These are phyloP conservation scores for Mycena citricolor DNA, from an alignment of 1,284 basidiomycete genomes.

Conservation along the genomic window DNA sequence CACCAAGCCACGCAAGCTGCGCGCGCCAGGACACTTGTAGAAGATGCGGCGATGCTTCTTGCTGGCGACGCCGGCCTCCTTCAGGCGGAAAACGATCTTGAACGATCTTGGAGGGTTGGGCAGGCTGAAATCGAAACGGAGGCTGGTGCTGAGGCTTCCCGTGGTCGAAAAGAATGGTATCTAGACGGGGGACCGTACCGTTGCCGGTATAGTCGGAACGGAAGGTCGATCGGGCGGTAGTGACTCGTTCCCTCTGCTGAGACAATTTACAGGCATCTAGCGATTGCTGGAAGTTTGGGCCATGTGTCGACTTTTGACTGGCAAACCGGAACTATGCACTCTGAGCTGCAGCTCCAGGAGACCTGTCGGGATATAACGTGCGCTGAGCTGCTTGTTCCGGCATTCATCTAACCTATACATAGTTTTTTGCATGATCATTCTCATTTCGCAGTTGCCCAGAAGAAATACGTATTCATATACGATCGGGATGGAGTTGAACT, in stretches of 20 bases:
- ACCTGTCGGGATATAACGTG: constrained; percentile 90
- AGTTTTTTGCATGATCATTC: constrained; percentile 93
- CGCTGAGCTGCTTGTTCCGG: constrained; percentile 4
- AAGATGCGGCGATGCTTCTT: constrained; percentile 67
- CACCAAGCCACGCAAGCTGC: constrained; percentile 58
- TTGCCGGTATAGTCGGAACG: constrained; percentile 86
- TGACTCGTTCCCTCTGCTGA: neutral
- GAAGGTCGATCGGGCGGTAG: constrained; percentile 55
- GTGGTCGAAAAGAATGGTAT: constrained; percentile 77
- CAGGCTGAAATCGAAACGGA: constrained; percentile 77
- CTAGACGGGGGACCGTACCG: constrained; percentile 89
- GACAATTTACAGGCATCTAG: constrained; percentile 62
- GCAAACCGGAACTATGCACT: constrained; percentile 84
- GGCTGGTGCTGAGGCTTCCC: constrained; percentile 73
- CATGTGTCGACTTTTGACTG: constrained; percentile 97
- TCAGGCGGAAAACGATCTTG: constrained; percentile 75
- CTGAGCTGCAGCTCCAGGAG: constrained; percentile 89
- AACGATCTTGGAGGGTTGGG: constrained; percentile 85
- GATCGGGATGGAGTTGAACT: constrained; percentile 94
- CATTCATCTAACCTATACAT: constrained; percentile 12
- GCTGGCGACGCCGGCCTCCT: constrained; percentile 69
- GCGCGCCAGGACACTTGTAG: constrained; percentile 54
- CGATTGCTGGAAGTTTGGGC: constrained; percentile 79
- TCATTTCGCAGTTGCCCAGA: constrained; percentile 94
- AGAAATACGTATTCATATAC: constrained; percentile 96